Percentiles rank a stretch among this genome's conserved stretches.
Evolutionary conservation across 805 yeast genomes (phyloP).

Genomic region (Nadsonia fulvescens): DNA sequence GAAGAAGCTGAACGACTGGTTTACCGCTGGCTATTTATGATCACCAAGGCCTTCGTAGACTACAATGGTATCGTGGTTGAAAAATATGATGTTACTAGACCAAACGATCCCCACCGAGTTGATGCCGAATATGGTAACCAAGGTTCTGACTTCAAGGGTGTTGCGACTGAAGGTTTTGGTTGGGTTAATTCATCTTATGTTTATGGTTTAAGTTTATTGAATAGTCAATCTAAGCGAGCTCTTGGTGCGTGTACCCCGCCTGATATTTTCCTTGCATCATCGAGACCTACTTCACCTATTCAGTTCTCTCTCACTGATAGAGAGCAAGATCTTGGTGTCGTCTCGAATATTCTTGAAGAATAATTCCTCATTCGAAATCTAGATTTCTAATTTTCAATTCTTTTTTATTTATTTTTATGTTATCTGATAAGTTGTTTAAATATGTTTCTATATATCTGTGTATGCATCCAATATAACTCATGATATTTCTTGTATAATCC

Average conservation of each 20-base stretch:
- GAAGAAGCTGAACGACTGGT: conserved; percentile 52
- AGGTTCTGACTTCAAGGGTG: conserved; percentile 83
- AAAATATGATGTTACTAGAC: conserved; percentile 76
- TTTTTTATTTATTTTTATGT: no score
- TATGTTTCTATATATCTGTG: no score
- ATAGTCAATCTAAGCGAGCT: conserved; percentile 51
- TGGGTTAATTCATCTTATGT: conserved; percentile 89
- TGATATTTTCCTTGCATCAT: conserved; percentile 29
- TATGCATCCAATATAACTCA: no score
- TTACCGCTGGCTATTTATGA: conserved; percentile 77
- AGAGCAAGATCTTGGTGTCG: background rate
- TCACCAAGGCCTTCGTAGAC: conserved; percentile 80
- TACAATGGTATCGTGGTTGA: conserved; percentile 91
- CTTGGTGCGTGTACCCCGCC: conserved; percentile 70
- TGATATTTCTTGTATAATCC: no score
- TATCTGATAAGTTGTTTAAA: no score
- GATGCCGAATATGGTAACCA: conserved; percentile 96
- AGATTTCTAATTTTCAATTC: background rate
- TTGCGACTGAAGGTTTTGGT: conserved; percentile 91
- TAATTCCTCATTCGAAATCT: background rate
- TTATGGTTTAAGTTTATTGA: conserved; percentile 51
- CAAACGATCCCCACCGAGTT: conserved; percentile 74
- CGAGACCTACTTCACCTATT: background rate
- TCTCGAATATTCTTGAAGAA: background rate
- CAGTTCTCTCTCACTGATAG: conserved; percentile 1